Base-by-base conservation (phyloP, 192 early-diverging fungal species). In the Chytriomyces sp. region DNA sequence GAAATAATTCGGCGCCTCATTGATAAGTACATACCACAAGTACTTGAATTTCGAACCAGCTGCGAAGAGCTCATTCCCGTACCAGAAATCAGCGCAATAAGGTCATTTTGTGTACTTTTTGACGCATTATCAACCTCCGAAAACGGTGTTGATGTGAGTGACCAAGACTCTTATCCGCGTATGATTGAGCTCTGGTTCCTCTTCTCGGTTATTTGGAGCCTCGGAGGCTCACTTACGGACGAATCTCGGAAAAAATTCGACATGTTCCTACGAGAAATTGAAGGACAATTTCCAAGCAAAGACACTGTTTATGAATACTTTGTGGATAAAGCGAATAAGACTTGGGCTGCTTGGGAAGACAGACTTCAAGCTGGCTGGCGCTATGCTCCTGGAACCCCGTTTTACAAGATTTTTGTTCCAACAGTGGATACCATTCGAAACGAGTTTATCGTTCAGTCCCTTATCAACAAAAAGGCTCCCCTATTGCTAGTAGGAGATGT, bases 351-450 rank as follows among this genome's bases (percentile, higher is more conserved):
- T 26, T 88, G 86, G 86, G 86, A 88, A 57, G 85, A 88, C 53
- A 85, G 82, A 41, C 68, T 88, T 10, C 80, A 80, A 5, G 57
- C 63, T 22, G 81, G 77, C 8, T 86, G 85, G 85, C 57, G 85
- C 39, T 86, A 86, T 38, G 12, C 60, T 4, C 76, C 80, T 2
- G 71, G 44, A 3, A 78, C 70, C 25, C 85, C 86, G 6, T 88
- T 82, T 52, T 88, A 86, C 76, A 84, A 88, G 66, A 88, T 88
- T 52, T 84, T 87, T 70, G 86, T 88, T 14, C 86, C 86, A n/a
- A 88, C 86, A 4, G 71, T 87, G 7, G 86, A 88, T 71, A 87
- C 85, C 0, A 72, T 88, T 52, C 75, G 85, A 34, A 86, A 87
- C 65, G 83, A 86, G 58, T 88, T 85, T 64, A 65, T 88, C 25